A percentile compares a stretch with the other conserved stretches of the same genome.
Conservation (phyloP, 768 basidiomycete species). For the Russula abietina region DNA sequence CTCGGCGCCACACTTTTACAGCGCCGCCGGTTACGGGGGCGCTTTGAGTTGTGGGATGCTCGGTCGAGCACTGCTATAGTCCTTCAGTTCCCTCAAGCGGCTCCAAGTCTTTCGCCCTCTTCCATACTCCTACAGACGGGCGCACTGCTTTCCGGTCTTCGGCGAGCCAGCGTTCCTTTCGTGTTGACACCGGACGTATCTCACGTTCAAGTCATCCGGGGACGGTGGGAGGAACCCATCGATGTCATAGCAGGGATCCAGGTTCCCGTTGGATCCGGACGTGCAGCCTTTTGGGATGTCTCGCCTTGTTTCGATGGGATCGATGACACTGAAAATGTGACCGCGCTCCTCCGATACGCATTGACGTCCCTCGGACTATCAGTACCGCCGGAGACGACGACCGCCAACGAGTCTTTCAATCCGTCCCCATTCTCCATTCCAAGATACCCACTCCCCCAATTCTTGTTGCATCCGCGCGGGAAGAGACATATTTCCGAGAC, state of each 20-base stretch:
- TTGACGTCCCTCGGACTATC: slow-evolving; percentile 30
- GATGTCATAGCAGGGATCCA: slow-evolving; percentile 15
- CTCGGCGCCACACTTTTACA: slow-evolving; percentile 46
- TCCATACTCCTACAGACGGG: slow-evolving; percentile 14
- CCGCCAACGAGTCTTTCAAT: not conserved
- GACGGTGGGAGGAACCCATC: slow-evolving; percentile 13
- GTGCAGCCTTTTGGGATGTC: slow-evolving; percentile 20
- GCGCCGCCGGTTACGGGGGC: slow-evolving; percentile 33
- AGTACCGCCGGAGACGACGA: slow-evolving; percentile 27
- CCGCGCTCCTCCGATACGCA: slow-evolving; percentile 11
- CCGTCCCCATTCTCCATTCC: slow-evolving; percentile 43
- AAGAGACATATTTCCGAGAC: slow-evolving; percentile 38
- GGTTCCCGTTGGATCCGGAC: slow-evolving; percentile 16
- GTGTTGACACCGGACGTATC: not conserved
- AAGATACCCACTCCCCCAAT: slow-evolving; percentile 46
- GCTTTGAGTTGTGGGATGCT: slow-evolving; percentile 33
- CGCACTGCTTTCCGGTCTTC: slow-evolving; percentile 7
- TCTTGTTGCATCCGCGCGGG: slow-evolving; percentile 44
- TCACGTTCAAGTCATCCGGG: not conserved
- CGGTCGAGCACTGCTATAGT: slow-evolving; percentile 30
- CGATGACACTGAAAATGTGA: not conserved
- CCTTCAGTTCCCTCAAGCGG: slow-evolving; percentile 2
- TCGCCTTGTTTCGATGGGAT: not conserved
- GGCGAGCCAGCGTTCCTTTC: slow-evolving; percentile 10
- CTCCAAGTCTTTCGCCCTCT: not conserved